Base-by-base conservation (phyloP, 2,329 filamentous ascomycete species). In the Fusarium buxicola region DNA sequence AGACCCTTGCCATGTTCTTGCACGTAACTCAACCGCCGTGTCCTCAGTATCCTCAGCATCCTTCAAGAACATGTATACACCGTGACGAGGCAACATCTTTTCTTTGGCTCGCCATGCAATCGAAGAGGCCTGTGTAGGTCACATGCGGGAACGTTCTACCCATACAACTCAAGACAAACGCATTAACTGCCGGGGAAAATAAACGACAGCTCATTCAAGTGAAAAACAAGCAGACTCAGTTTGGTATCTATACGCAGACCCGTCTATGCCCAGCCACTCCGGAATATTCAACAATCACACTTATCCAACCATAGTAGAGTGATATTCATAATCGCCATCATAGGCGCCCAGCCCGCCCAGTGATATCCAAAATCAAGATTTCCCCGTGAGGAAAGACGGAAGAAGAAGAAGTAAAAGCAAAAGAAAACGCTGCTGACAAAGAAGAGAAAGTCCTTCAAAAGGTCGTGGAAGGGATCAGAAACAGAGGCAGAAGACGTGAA, bases 231-330 rank as follows among this genome's bases (percentile, higher is more conserved):
- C 35, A 50, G 49, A 68, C 57, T 70, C 41, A 58, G 58, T 66
- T 69, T 71, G 69, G 69, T 71, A 71, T 71, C 69, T 71, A 71
- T 71, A 54, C 63, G 65, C 67, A 63, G 50, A 64, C 51, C 64
- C 69, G 67, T 71, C 69, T 71, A 71, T 71, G 49, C 45, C 65
- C 55, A 62, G 58, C 39, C 64, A 57, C 50, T 56, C 55, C 56
- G 45, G 60, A 46, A 58, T 54, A 38, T 28, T 24, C 51, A 44
- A 55, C 51, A 61, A 32, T 49, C 40, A 58, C 44, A 59, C 38
- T 36, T 58, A 49, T 52, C 47, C 47, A 54, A 35, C 44, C 38
- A 36, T 41, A 41, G 50, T 49, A 36, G 54, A 55, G 51, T 50
- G 49, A 41, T 47, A 50, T 46, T 47, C 54, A 55, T 59, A 62